These are phyloP conservation scores for Metrosideros polymorpha DNA, from an alignment of 441 rosid genomes.

Conservation along the genomic window DNA sequence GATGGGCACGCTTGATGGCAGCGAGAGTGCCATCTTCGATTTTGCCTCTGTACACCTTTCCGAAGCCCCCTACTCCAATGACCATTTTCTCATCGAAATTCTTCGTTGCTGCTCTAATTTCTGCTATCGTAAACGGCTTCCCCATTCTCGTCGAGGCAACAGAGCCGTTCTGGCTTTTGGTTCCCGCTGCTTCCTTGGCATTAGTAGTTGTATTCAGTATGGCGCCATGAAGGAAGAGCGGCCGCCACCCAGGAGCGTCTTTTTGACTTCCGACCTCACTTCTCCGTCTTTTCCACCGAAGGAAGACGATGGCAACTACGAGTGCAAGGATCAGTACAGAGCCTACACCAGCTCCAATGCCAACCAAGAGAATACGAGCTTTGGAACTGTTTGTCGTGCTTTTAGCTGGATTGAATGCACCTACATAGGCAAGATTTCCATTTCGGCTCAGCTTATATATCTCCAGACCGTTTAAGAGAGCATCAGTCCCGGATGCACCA, in stretches of 20 bases:
- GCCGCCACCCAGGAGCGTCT: constrained; percentile 50
- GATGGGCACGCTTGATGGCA: constrained; percentile 80
- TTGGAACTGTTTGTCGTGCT: constrained; percentile 22
- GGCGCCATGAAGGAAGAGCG: constrained; percentile 46
- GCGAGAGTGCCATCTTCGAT: constrained; percentile 58
- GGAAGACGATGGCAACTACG: constrained; percentile 15
- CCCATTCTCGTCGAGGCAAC: constrained; percentile 34
- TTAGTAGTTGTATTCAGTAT: constrained; percentile 32
- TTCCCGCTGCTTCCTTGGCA: constrained; percentile 38
- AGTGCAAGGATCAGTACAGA: constrained; percentile 28
- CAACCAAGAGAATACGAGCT: constrained; percentile 42
- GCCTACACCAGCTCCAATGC: constrained; percentile 49
- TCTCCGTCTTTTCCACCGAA: constrained; percentile 31
- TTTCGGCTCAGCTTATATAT: constrained; percentile 74
- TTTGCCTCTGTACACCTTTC: constrained; percentile 79
- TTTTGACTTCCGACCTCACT: constrained; percentile 33
- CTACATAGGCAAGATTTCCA: constrained; percentile 63
- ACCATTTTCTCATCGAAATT: constrained; percentile 68
- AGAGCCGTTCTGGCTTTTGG: constrained; percentile 22
- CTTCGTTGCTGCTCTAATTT: constrained; percentile 63
- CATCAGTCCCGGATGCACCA: constrained; percentile 71
- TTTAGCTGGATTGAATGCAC: constrained; percentile 22
- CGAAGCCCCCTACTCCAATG: constrained; percentile 84
- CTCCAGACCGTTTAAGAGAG: constrained; percentile 80
- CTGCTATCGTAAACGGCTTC: constrained; percentile 54